Evolutionary conservation across 176 grass and related monocot genomes (phyloP).

Genomic region (Hyparrhenia diplandra): DNA sequence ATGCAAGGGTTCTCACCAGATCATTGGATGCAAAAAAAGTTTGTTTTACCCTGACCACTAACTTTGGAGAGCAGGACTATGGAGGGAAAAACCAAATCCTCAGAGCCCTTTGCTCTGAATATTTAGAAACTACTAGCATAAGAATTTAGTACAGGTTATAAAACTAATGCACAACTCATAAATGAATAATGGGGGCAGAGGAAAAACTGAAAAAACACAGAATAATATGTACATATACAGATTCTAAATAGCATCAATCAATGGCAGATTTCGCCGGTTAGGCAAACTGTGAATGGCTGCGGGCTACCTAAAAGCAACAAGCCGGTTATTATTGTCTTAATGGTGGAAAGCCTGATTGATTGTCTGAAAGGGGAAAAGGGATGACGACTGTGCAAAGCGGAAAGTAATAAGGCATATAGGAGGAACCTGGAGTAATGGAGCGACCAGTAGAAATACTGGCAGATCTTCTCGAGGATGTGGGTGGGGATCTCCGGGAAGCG

Average conservation of each 20-base stretch:
- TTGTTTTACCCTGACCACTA: not conserved
- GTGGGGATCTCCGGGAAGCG: constrained; percentile 88
- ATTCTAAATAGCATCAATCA: not conserved
- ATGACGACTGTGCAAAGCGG: not conserved
- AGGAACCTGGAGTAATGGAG: constrained; percentile 69
- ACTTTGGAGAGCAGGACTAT: not conserved
- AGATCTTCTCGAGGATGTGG: constrained; percentile 82
- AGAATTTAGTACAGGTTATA: not conserved
- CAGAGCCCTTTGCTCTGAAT: not conserved
- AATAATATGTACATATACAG: not conserved
- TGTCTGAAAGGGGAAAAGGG: not conserved
- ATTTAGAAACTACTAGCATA: not conserved
- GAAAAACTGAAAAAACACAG: not conserved
- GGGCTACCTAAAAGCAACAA: not conserved
- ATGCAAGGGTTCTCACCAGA: not conserved
- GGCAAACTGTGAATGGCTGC: not conserved
- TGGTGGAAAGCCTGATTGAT: not conserved
- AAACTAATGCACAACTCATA: not conserved
- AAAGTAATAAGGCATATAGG: not conserved
- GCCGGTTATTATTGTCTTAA: not conserved
- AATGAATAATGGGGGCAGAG: not conserved
- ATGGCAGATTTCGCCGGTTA: not conserved
- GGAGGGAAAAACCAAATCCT: not conserved
- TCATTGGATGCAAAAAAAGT: not conserved
- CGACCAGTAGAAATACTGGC: constrained; percentile 97